Base-by-base conservation (phyloP, 2,329 filamentous ascomycete species). In the Phaeosphaeriaceae sp. region DNA sequence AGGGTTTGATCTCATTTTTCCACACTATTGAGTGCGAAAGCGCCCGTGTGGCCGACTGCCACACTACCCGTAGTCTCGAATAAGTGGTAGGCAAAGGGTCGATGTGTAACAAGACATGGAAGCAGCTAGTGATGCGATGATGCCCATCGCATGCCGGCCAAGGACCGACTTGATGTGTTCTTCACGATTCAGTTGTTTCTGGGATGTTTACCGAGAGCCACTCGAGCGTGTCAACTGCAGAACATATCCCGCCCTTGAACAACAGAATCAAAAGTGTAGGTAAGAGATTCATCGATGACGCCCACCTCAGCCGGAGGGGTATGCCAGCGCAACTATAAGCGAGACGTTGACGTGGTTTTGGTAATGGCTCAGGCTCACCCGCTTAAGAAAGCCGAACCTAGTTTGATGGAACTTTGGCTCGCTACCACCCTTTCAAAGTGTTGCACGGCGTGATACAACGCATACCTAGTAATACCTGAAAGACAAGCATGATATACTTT, bases 71-170 rank as follows among this genome's bases (percentile, higher is more conserved):
- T 12, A 37, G 34, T 21, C 17, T 13, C 20, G 4, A 20, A 12
- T 6, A 37, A 37, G 16, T 15, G 17, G 9, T 12, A 29, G 16
- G 37, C 23, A 6, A 26, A 40, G 21, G 21, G 28, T 29, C 12
- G 6, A n/a, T 40, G 41, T 17, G 28, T 26, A 43, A 29, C 30
- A 28, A 26, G 13, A 28, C 21, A 28, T 39, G 20, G 9, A 39
- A 36, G 45, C 36, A 36, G 40, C 35, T 39, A 54, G 44, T 20
- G 20, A 51, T 56, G 55, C 55, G 43, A 38, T 54, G 53, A 50
- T 54, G 53, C 50, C 50, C 53, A 59, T 50, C 34, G 46, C 43
- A 42, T 39, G 46, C 35, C 35, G 35, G 37, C 29, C 33, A 18
- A 20, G 23, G 33, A 32, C 38, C 29, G 35, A 35, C 37, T 35